phyloP scores from a whole-genome alignment of 495 filamentous ascomycete species.

The Saxophila tyrrhenica region DNA sequence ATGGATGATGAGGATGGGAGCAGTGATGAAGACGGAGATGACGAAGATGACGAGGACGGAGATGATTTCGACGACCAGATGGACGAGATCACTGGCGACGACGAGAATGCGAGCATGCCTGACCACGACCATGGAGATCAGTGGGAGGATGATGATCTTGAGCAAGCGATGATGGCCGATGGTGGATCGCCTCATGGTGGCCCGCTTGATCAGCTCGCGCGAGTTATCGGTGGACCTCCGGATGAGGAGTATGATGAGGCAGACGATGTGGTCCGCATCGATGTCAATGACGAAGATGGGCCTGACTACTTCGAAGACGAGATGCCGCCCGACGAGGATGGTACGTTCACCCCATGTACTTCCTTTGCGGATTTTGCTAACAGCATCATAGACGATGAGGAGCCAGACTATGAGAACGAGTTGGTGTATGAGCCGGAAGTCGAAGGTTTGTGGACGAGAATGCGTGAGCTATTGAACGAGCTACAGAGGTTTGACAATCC shows the following conservation, averaged over 20 bases:
- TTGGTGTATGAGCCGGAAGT: constrained; percentile 30
- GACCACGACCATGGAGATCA: constrained; percentile 49
- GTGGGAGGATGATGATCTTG: constrained; percentile 4
- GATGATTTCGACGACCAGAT: constrained; percentile 21
- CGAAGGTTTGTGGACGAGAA: constrained; percentile 22
- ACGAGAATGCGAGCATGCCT: constrained; percentile 51
- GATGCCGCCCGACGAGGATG: constrained; percentile 46
- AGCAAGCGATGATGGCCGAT: background rate
- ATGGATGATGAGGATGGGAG: constrained; percentile 39
- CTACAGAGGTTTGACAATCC: constrained; percentile 1
- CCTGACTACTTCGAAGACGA: constrained; percentile 42
- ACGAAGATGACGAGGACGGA: constrained; percentile 43
- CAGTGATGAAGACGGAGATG: constrained; percentile 45
- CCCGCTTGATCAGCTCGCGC: constrained; percentile 17
- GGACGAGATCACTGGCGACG: constrained; percentile 45
- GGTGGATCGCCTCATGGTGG: constrained; percentile 20
- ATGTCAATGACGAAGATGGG: constrained; percentile 10
- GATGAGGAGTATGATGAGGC: constrained; percentile 1
- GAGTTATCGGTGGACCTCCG: constrained; percentile 1
- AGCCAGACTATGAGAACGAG: constrained; percentile 31
- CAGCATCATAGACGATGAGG: constrained; percentile 25
- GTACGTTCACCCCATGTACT: background rate
- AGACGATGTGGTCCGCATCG: constrained; percentile 10
- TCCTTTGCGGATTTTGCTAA: constrained; percentile 4
- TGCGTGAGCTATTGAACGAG: background rate